Percentiles rank a stretch among this genome's conserved stretches.
phyloP scores from a whole-genome alignment of 495 filamentous ascomycete species.

The Copromyces sp. region DNA sequence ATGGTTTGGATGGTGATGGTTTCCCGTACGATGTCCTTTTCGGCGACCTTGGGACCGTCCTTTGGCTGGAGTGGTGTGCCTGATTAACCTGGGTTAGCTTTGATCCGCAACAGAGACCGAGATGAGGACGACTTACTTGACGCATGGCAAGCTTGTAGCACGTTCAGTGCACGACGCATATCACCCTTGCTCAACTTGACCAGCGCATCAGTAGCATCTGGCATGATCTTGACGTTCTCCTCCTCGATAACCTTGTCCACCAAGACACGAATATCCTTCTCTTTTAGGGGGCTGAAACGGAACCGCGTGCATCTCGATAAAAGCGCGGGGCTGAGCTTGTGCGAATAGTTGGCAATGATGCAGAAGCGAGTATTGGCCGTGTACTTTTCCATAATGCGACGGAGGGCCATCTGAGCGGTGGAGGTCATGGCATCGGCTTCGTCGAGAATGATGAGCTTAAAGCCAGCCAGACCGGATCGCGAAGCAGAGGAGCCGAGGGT shows the following conservation, averaged over 20 bases:
- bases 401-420: conserved; percentile 91
- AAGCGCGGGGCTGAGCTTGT: conserved; percentile 92
- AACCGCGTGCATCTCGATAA: conserved; percentile 92
- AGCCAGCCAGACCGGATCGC: conserved; percentile 51
- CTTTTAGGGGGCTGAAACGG: conserved; percentile 87
- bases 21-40: conserved; percentile 57
- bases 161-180: conserved; percentile 91
- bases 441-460: conserved; percentile 95
- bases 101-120: not conserved
- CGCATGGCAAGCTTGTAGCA: conserved; percentile 92
- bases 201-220: conserved; percentile 67
- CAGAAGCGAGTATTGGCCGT: conserved; percentile 97
- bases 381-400: conserved; percentile 98
- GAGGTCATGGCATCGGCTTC: conserved; percentile 98
- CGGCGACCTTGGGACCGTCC: conserved; percentile 47
- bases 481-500: conserved; percentile 25
- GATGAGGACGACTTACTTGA: conserved; percentile 49
- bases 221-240: conserved; percentile 72
- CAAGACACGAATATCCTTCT: conserved; percentile 66
- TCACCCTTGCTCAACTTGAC: conserved; percentile 87
- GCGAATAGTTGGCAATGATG: conserved; percentile 98
- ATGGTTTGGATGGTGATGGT: conserved; percentile 84
- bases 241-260: conserved; percentile 87
- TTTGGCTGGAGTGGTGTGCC: conserved; percentile 62
- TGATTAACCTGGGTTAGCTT: conserved; percentile 15